Evolutionary conservation across 345 rosid genomes (phyloP), one percentile per base, ranked within the genome.

Genomic region (Sisymbrium altissimum): DNA sequence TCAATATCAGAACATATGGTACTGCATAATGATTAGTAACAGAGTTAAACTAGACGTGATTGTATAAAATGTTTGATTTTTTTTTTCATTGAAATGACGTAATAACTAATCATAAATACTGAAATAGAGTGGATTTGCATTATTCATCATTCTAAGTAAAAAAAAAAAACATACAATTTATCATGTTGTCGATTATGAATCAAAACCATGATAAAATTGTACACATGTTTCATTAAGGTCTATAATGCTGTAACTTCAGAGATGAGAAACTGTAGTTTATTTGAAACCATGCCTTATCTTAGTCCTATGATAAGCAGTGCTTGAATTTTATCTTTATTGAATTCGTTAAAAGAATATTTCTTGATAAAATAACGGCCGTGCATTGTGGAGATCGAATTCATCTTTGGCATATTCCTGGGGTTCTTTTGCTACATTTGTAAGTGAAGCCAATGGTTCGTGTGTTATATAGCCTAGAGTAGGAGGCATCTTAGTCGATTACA

Each of bases 361-460:
- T 27, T 17, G 14, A 49, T 14, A 52, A 54, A 41, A 52, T 52
- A 18, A 72, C 5, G 43, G 56, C 76, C 76, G 63, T 64, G 46
- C 56, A 72, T 64, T 64, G 57, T 43, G 77, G 57, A 73, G 6
- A 70, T 73, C 64, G 56, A 54, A 53, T 32, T 73, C 71, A 64
- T 43, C 56, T 33, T 64, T 43, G 38, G 64, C 57, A 73, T 64
- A 43, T 72, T 25, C 54, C 1, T 46, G 27, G 50, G 12, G 25
- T 21, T 44, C 25, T 44, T 36, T 59, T 7, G 4, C 15, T 6
- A 45, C 14, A 9, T 46, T 21, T 33, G 1, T 9, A 35, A 35
- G 23, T 11, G 38, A 55, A 43, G 33, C 57, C 29, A 54, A 56
- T 35, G 46, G 57, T 33, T 54, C n/a, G 21, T 54, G 14, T 72